Evolutionary conservation across 208 protist species (phyloP).

Genomic region (Crithidia acanthocephali): DNA sequence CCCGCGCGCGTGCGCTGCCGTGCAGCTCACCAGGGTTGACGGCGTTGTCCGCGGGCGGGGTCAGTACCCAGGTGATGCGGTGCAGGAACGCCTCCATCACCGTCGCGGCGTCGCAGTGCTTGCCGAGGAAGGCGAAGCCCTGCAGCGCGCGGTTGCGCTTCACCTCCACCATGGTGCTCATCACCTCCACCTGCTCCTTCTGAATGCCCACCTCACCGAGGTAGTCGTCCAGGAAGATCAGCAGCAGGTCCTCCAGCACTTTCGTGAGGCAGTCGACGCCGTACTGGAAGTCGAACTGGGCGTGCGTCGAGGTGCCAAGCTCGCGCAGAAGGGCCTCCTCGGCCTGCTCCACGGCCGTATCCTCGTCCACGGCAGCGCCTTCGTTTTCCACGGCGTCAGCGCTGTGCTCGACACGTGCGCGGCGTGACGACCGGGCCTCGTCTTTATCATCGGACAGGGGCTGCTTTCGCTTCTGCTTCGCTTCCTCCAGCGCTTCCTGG

Average conservation of each 20-base stretch:
- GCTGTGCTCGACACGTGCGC: conserved; percentile 14
- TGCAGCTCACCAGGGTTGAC: conserved; percentile 44
- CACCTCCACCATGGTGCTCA: conserved; percentile 92
- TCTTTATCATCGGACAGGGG: conserved; percentile 6
- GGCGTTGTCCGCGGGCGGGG: conserved; percentile 59
- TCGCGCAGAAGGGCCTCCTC: conserved; percentile 52
- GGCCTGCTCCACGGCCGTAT: conserved; percentile 43
- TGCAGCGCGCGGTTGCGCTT: conserved; percentile 87
- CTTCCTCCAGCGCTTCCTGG: conserved; percentile 38
- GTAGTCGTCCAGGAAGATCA: conserved; percentile 92
- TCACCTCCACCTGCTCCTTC: conserved; percentile 92
- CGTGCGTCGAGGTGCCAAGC: conserved; percentile 29
- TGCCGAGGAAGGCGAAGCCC: conserved; percentile 85
- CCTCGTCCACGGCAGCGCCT: conserved; percentile 17
- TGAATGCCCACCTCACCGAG: conserved; percentile 87
- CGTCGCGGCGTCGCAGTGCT: conserved; percentile 64
- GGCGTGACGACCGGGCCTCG: conserved; percentile 13
- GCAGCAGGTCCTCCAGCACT: conserved; percentile 76
- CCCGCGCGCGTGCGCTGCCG: conserved; percentile 68
- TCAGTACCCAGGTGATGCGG: conserved; percentile 87
- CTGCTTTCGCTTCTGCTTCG: conserved; percentile 22
- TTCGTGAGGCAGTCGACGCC: conserved; percentile 71
- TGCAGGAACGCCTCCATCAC: conserved; percentile 84
- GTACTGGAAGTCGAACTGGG: conserved; percentile 67
- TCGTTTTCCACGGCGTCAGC: neutral